Evolutionary conservation across 2,329 filamentous ascomycete species (phyloP), one percentile per base, ranked within the genome.

Genomic region (Aspergillus hiratsukae): DNA sequence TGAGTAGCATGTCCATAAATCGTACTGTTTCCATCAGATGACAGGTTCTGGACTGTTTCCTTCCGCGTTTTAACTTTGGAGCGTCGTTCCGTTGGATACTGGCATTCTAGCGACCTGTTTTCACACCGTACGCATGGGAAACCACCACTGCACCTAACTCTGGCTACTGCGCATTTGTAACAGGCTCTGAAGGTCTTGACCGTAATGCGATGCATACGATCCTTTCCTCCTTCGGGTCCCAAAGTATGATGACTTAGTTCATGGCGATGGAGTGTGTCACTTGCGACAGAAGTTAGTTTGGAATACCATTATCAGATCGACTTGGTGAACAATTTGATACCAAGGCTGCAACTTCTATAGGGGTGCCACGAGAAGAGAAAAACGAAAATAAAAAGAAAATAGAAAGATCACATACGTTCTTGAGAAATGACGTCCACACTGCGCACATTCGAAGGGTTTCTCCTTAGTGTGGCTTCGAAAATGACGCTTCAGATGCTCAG

Each of bases 181-280:
- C 74, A 76, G 3, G 74, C 74, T 41, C 74, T 67, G 51, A 76
- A 76, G 3, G 74, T 76, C 52, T 74, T 75, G 52, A 74, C 69
- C 1, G 73, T 76, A 52, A 76, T 75, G 3, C 74, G 68, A 53
- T 76, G 74, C 4, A 70, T 64, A 7, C 69, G 69, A 48, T 73
- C 69, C 48, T 69, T 69, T 19, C 69, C 69, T 0, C 68, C 69
- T 29, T 72, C 67, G 4, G 58, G 64, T n/a, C 66, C 72, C 23
- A 67, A 61, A 21, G 69, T 68, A 65, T 72, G 72, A 49, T 76
- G 73, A 52, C 72, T 76, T 48, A 73, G 55, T 48, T 71, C 70
- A 58, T 76, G 74, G 28, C 72, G 72, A 60, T 75, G 70, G 14
- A 76, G 69, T 2, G 72, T 75, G 55, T 76, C 74, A 48, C 72